Conservation (phyloP, 1,139 yeast genomes). For the Kurtzmaniella quercitrusa region DNA sequence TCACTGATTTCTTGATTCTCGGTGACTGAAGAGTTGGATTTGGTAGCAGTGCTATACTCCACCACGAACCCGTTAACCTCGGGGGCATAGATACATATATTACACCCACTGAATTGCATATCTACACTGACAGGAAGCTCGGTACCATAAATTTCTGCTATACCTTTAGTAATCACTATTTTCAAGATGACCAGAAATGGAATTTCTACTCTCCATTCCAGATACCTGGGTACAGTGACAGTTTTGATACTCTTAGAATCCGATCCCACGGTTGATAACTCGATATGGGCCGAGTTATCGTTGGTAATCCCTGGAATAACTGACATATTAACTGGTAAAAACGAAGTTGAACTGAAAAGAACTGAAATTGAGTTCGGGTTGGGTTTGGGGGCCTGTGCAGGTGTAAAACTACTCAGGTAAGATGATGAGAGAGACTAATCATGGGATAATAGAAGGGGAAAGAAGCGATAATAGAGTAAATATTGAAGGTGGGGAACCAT, state of each 20-base stretch:
- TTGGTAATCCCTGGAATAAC: conserved; percentile 21
- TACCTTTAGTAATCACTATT: conserved; percentile 60
- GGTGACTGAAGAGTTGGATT: conserved; percentile 16
- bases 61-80: conserved; percentile 48
- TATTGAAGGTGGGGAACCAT: background rate
- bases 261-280: conserved; percentile 9
- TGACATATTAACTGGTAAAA: conserved; percentile 9
- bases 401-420: no score
- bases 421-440: no score
- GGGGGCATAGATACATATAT: conserved; percentile 58
- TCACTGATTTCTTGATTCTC: conserved; percentile 47
- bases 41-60: conserved; percentile 45
- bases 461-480: background rate
- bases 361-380: background rate
- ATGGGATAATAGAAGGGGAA: no score
- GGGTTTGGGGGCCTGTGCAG: background rate
- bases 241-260: conserved; percentile 9
- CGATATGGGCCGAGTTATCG: conserved; percentile 10
- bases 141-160: conserved; percentile 89
- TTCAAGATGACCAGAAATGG: conserved; percentile 52
- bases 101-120: conserved; percentile 54
- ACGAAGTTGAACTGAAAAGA: background rate
- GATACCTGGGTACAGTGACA: conserved; percentile 35
- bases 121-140: conserved; percentile 76
- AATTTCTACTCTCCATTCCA: conserved; percentile 88